Percentiles rank a stretch among this genome's conserved stretches.
phyloP scores from a whole-genome alignment of 2,329 filamentous ascomycete species.

The Curvularia spicifera region DNA sequence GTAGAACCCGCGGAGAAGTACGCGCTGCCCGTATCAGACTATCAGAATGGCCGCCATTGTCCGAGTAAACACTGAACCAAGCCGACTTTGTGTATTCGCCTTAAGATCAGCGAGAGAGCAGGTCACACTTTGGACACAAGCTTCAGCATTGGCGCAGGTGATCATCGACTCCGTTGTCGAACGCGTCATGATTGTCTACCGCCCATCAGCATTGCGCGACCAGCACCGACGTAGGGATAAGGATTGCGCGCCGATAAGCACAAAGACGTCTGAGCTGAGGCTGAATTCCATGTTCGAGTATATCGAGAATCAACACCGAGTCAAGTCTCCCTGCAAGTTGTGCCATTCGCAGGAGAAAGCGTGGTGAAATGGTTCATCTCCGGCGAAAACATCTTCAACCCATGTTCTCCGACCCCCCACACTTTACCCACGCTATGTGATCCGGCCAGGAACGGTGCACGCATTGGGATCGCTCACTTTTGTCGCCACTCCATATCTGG shows the following conservation, averaged over 20 bases:
- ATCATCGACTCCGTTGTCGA: not conserved
- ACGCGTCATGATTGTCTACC: not conserved
- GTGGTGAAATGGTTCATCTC: constrained; percentile 25
- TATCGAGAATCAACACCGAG: not conserved
- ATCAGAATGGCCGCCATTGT: not conserved
- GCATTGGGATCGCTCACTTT: constrained; percentile 11
- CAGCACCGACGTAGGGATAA: no score
- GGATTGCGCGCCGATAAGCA: not conserved
- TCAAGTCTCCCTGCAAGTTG: not conserved
- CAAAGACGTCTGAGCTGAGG: not conserved
- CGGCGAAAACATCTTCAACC: constrained; percentile 16
- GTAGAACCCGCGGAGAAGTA: constrained; percentile 27
- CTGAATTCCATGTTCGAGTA: not conserved
- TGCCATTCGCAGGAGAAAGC: not conserved
- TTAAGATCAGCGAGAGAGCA: not conserved
- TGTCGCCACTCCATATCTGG: constrained; percentile 15
- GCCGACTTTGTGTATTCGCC: not conserved
- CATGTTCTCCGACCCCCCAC: constrained; percentile 23
- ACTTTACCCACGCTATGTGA: constrained; percentile 9
- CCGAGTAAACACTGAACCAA: not conserved
- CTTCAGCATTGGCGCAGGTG: not conserved
- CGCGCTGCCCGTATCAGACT: constrained; percentile 2
- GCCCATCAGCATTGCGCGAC: not conserved
- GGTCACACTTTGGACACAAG: not conserved
- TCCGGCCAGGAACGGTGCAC: constrained; percentile 21